These are phyloP conservation scores for Stevia rebaudiana DNA, from an alignment of 140 eudicot species.

Conservation along the genomic window DNA sequence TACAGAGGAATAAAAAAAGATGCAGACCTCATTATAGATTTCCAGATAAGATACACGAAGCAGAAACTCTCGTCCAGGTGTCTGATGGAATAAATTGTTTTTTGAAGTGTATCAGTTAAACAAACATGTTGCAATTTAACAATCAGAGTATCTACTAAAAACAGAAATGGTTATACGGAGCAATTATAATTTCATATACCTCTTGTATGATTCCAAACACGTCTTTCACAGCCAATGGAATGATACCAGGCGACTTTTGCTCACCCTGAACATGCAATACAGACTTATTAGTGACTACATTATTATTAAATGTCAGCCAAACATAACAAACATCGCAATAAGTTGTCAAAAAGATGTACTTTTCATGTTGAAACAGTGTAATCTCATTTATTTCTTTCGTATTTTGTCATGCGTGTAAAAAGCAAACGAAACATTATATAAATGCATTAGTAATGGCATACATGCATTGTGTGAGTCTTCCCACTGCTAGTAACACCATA, in stretches of 20 bases:
- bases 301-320: neutral
- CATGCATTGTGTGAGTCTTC: slow-evolving; percentile 97
- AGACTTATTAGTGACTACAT: slow-evolving; percentile 17
- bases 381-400: neutral
- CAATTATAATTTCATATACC: slow-evolving; percentile 39
- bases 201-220: slow-evolving; percentile 87
- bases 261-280: slow-evolving; percentile 51
- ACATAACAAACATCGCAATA: neutral
- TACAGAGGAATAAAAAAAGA: neutral
- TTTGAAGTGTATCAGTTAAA: slow-evolving; percentile 10
- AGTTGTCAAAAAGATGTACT: neutral
- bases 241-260: slow-evolving; percentile 88
- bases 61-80: slow-evolving; percentile 81
- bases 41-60: slow-evolving; percentile 91
- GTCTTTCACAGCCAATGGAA: slow-evolving; percentile 84
- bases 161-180: slow-evolving; percentile 1
- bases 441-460: slow-evolving; percentile 28
- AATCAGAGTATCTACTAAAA: slow-evolving; percentile 5
- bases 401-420: neutral
- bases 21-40: slow-evolving; percentile 80
- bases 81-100: slow-evolving; percentile 40
- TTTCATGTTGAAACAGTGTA: neutral
- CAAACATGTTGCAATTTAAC: slow-evolving; percentile 9
- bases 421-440: slow-evolving; percentile 1
- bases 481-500: slow-evolving; percentile 98